Evolutionary conservation across 768 basidiomycete genomes (phyloP), one percentile per base, ranked within the genome.

Genomic region (Boletus rufocinnamomeus): DNA sequence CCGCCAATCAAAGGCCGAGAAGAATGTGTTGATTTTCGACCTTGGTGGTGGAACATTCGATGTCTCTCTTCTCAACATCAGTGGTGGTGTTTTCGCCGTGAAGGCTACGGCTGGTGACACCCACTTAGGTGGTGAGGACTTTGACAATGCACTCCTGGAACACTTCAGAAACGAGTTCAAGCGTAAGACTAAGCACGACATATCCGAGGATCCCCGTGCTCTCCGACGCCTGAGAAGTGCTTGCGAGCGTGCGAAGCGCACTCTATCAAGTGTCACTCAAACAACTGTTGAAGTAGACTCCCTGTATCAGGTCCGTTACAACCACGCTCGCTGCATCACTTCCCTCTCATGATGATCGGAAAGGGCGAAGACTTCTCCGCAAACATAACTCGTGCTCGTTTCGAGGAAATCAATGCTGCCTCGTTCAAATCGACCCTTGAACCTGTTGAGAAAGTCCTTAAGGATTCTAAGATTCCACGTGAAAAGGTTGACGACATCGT

Each of bases 161-260:
- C 92, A 95, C 84, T 98, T 99, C 91, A 96, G 96, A 86, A 91
- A 89, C 75, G 97, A 99, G 81, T 99, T 99, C 88, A 93, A 96
- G 85, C 84, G 84, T 69, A 98, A 98, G 84, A 86, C 89, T 71
- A 96, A 98, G 81, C 86, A 88, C 72, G 97, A 99, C 75, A 95
- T 99, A 76, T 93, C 93, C 41, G 93, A 92, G 49, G 96, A 99
- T 79, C 82, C 97, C 61, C 94, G 97, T 81, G 97, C 97, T 62
- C 86, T 98, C 66, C 86, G 97, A 64, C 93, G 97, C 75, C 83
- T 99, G 71, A 85, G 95, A 65, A 93, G 91, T 69, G 97, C 97
- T 64, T 99, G 97, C 79, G 97, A 99, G 78, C 95, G 97, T 82
- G 97, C 97, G 62, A 99, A 99, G 89, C 85, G 97, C 71, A 98